Conservation (phyloP, 768 basidiomycete genomes). For the Butyriboletus loyo region DNA sequence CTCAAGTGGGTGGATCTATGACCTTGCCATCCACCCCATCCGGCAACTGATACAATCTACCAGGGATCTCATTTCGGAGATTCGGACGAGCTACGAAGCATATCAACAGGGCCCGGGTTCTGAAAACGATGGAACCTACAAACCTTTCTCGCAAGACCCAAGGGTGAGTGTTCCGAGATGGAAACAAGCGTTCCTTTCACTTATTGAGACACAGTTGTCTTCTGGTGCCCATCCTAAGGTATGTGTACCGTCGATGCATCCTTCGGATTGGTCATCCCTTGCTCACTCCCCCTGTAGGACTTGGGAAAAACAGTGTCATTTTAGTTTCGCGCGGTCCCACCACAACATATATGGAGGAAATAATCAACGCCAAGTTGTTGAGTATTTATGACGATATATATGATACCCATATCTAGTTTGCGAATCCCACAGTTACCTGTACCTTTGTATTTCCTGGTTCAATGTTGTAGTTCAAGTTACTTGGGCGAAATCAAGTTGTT, state of each 20-base stretch:
- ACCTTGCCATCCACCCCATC: not conserved
- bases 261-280: not conserved
- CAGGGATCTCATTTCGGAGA: slow-evolving; percentile 16
- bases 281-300: slow-evolving; percentile 7
- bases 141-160: slow-evolving; percentile 14
- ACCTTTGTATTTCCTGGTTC: too few relatives aligned
- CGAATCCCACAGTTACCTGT: not conserved
- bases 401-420: not conserved
- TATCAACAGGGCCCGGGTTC: not conserved
- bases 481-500: too few relatives aligned
- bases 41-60: not conserved
- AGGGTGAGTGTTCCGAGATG: slow-evolving; percentile 15
- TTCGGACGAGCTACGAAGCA: slow-evolving; percentile 9
- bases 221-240: slow-evolving; percentile 7
- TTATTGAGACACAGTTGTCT: slow-evolving; percentile 11
- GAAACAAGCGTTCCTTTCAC: not conserved
- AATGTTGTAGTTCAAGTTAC: too few relatives aligned
- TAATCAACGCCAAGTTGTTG: too few relatives aligned
- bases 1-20: slow-evolving; percentile 12
- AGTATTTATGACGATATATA: not conserved
- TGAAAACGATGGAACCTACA: not conserved
- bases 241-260: not conserved
- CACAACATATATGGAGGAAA: too few relatives aligned
- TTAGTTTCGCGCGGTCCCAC: not conserved
- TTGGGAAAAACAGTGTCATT: slow-evolving; percentile 5